These are phyloP conservation scores for Mortierella sp. DNA, from an alignment of 371 early-diverging fungal genomes.

Conservation along the genomic window DNA sequence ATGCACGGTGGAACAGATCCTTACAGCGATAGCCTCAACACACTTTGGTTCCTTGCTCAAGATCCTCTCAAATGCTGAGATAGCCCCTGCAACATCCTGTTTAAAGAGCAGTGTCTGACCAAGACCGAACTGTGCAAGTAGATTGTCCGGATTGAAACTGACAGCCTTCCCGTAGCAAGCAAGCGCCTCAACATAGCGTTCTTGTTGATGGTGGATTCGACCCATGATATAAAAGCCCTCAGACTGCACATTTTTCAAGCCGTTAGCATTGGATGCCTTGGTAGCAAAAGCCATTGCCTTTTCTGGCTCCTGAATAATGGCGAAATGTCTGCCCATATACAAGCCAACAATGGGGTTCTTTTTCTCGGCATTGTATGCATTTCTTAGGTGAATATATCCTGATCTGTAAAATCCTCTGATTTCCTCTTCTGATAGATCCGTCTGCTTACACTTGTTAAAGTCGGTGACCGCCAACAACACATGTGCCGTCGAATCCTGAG, in stretches of 20 bases:
- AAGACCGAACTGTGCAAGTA: slow-evolving; percentile 79
- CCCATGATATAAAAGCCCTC: slow-evolving; percentile 53
- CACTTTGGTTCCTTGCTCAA: slow-evolving; percentile 69
- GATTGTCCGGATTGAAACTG: slow-evolving; percentile 73
- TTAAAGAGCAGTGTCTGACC: slow-evolving; percentile 66
- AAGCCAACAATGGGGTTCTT: slow-evolving; percentile 60
- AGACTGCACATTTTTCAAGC: slow-evolving; percentile 41
- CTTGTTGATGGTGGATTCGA: slow-evolving; percentile 49
- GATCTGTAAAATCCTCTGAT: slow-evolving; percentile 54
- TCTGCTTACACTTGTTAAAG: slow-evolving; percentile 73
- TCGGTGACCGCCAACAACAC: slow-evolving; percentile 80
- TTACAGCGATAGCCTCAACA: slow-evolving; percentile 71
- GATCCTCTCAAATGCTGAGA: slow-evolving; percentile 79
- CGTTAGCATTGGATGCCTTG: slow-evolving; percentile 56
- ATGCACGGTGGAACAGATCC: not conserved
- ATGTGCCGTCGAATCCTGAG: slow-evolving; percentile 70
- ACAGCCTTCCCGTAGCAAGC: slow-evolving; percentile 76
- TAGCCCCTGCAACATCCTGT: slow-evolving; percentile 66
- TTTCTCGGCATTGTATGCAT: slow-evolving; percentile 60
- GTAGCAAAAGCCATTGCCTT: slow-evolving; percentile 58
- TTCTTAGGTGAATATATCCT: slow-evolving; percentile 62
- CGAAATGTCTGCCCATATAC: slow-evolving; percentile 39
- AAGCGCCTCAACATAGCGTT: slow-evolving; percentile 76
- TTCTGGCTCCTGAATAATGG: slow-evolving; percentile 28
- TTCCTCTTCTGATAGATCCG: slow-evolving; percentile 40